Conservation (phyloP, 2,329 filamentous ascomycete genomes). For the Cordyceps cateniannulata region DNA sequence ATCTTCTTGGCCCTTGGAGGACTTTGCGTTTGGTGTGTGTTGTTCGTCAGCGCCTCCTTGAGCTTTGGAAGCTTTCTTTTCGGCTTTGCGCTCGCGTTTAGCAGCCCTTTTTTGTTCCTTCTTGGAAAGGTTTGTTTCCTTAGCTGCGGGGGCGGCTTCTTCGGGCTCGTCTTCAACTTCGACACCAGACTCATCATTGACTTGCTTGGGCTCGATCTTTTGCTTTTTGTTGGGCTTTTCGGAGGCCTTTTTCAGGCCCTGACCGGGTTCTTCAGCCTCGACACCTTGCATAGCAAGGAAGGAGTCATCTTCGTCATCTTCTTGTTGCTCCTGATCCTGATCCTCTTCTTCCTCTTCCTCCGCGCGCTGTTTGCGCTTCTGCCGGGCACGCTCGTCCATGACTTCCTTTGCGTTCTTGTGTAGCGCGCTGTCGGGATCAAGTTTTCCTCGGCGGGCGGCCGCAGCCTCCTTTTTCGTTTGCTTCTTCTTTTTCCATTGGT, state of each 20-base stretch:
- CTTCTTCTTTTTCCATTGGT: conserved; percentile 91
- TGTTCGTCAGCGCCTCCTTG: conserved; percentile 25
- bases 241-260: conserved; percentile 51
- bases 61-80: conserved; percentile 41
- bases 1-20: conserved; percentile 28
- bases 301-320: conserved; percentile 35
- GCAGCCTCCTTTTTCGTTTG: conserved; percentile 86
- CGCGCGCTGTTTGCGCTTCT: conserved; percentile 71
- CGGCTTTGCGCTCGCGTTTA: conserved; percentile 14
- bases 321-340: conserved; percentile 31
- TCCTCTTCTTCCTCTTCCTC: conserved; percentile 36
- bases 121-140: conserved; percentile 38
- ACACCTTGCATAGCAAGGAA: conserved; percentile 45
- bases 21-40: background rate
- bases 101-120: conserved; percentile 46
- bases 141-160: conserved; percentile 28
- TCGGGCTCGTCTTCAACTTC: conserved; percentile 33
- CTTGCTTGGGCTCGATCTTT: conserved; percentile 27
- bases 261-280: conserved; percentile 53
- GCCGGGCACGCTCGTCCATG: conserved; percentile 70
- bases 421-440: conserved; percentile 77
- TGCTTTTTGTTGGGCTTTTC: conserved; percentile 52
- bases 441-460: conserved; percentile 77
- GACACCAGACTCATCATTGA: conserved; percentile 16
- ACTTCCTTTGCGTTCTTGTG: conserved; percentile 86